Conservation (phyloP, 148 eudicot genomes). For the Diospyros lotus region DNA sequence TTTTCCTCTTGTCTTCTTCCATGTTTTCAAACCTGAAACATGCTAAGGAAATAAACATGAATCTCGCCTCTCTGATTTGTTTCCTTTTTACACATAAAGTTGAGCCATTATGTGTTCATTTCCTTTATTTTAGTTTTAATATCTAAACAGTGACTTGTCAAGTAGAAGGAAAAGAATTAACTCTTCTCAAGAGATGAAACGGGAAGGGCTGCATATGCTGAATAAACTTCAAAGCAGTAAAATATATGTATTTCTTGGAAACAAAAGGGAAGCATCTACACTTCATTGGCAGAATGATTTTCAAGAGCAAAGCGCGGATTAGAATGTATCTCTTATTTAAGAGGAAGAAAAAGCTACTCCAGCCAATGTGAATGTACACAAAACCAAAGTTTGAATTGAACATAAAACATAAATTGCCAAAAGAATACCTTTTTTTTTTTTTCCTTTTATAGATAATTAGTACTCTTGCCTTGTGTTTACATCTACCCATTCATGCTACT, state of each 20-base stretch:
- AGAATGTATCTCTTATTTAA: conserved; percentile 14
- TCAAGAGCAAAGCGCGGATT: background rate
- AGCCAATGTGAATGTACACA: conserved; percentile 37
- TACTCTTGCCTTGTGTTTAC: background rate
- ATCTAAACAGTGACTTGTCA: no score
- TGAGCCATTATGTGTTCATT: no score
- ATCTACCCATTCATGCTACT: background rate
- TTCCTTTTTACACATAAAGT: no score
- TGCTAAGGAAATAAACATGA: no score
- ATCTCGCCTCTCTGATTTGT: no score
- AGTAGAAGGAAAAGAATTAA: no score
- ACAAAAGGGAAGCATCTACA: background rate
- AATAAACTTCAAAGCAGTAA: background rate
- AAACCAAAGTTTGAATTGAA: conserved; percentile 12
- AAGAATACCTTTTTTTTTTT: conserved; percentile 7
- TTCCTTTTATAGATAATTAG: background rate
- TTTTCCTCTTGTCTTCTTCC: no score
- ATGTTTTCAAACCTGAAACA: no score
- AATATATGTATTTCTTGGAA: background rate
- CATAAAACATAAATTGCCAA: conserved; percentile 13
- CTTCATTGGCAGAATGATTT: conserved; percentile 7
- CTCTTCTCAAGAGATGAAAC: no score
- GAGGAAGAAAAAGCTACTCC: conserved; percentile 24
- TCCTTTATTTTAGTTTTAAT: no score
- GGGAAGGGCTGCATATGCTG: no score